Percentiles rank a stretch among this genome's conserved stretches.
Evolutionary conservation across 208 protist species (phyloP).

Genomic region (Wallacemonas rigidus): DNA sequence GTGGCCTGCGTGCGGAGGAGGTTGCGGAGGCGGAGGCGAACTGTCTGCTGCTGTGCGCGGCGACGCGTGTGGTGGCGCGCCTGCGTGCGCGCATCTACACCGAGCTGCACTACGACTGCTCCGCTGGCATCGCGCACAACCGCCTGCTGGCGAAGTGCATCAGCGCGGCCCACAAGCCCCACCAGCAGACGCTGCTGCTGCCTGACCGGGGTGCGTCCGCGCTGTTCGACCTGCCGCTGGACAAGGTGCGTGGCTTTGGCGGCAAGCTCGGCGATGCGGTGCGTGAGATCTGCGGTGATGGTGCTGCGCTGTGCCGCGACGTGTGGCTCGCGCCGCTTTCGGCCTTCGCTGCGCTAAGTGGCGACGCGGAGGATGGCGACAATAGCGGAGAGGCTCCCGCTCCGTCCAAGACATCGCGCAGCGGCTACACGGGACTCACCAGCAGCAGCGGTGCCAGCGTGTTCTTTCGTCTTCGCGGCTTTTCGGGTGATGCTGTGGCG

Average conservation of each 20-base stretch:
- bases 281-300: constrained; percentile 39
- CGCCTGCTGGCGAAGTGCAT: constrained; percentile 83
- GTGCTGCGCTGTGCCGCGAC: constrained; percentile 41
- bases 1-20: constrained; percentile 14
- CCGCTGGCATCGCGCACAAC: constrained; percentile 85
- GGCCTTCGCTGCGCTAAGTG: constrained; percentile 1
- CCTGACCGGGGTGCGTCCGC: constrained; percentile 58
- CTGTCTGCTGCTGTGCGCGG: constrained; percentile 55
- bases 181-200: constrained; percentile 81
- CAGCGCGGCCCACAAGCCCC: constrained; percentile 81
- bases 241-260: constrained; percentile 75
- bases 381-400: not conserved
- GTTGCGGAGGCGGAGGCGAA: constrained; percentile 34
- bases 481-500: constrained; percentile 40
- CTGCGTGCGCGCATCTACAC: constrained; percentile 56
- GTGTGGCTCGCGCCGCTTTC: constrained; percentile 51
- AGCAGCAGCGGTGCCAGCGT: not conserved
- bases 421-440: not conserved
- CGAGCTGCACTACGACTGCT: constrained; percentile 85
- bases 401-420: not conserved
- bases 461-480: constrained; percentile 57
- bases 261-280: constrained; percentile 73
- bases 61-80: constrained; percentile 61
- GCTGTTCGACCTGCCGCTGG: constrained; percentile 53
- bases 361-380: constrained; percentile 1